phyloP scores from a whole-genome alignment of 2,329 filamentous ascomycete species.

The Scytalidium sp. region DNA sequence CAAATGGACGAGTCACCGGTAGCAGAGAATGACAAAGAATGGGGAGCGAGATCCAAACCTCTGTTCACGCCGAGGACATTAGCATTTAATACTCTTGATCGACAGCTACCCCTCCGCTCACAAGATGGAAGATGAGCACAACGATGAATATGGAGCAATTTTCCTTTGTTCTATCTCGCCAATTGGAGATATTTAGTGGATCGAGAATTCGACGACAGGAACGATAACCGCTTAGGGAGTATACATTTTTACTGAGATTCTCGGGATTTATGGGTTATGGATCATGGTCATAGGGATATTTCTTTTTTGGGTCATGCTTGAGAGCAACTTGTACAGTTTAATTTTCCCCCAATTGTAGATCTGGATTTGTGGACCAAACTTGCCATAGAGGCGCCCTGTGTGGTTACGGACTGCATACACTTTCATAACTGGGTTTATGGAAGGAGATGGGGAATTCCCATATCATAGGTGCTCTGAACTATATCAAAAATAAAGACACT shows the following conservation, averaged over 20 bases:
- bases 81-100: constrained; percentile 63
- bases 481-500: too few relatives aligned
- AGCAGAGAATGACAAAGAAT: constrained; percentile 39
- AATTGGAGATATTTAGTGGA: background rate
- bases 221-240: too few relatives aligned
- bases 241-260: too few relatives aligned
- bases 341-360: background rate
- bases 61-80: constrained; percentile 65
- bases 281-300: background rate
- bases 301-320: background rate
- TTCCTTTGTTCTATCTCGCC: background rate
- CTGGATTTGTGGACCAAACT: background rate
- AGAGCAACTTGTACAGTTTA: background rate
- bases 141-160: background rate
- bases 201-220: too few relatives aligned
- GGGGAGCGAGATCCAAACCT: constrained; percentile 54
- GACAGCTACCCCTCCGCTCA: constrained; percentile 50
- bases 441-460: too few relatives aligned
- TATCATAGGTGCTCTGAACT: too few relatives aligned
- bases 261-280: background rate
- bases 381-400: background rate
- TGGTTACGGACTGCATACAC: background rate
- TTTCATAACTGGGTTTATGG: too few relatives aligned
- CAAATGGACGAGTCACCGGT: constrained; percentile 32
- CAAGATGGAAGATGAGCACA: background rate